Evolutionary conservation across 805 yeast genomes (phyloP).

Genomic region (Sugiyamaella boreocaroliniensis): DNA sequence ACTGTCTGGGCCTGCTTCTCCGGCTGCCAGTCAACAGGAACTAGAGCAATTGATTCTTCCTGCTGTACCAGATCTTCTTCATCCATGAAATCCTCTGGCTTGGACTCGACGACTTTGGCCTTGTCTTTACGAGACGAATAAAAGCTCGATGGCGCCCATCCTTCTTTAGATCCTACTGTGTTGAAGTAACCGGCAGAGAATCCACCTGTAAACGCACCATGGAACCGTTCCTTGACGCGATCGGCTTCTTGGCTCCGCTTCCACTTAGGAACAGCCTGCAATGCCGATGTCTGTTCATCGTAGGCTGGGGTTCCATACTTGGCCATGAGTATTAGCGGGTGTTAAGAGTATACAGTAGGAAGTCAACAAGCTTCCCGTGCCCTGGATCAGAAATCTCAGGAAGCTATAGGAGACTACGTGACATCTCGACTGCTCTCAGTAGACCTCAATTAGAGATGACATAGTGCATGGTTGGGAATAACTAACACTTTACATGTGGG

Average conservation of each 20-base stretch:
- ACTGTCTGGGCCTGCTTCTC: not conserved
- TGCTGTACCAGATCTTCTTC: constrained; percentile 27
- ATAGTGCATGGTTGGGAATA: too few relatives aligned
- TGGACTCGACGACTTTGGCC: constrained; percentile 7
- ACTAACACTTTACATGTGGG: too few relatives aligned
- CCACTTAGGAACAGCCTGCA: constrained; percentile 9
- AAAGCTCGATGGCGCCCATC: constrained; percentile 29
- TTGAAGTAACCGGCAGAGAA: constrained; percentile 31
- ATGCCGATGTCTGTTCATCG: not conserved
- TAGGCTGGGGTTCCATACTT: constrained; percentile 12
- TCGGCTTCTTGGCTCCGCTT: constrained; percentile 9
- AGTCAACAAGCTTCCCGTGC: not conserved
- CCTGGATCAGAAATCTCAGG: not conserved
- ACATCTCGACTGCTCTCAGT: too few relatives aligned
- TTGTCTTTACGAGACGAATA: constrained; percentile 18
- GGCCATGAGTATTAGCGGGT: not conserved
- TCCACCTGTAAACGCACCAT: constrained; percentile 35
- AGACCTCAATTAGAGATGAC: too few relatives aligned
- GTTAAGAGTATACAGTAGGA: not conserved
- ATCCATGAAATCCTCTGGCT: constrained; percentile 30
- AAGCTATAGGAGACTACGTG: too few relatives aligned
- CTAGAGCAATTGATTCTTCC: constrained; percentile 17
- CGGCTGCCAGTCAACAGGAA: constrained; percentile 9
- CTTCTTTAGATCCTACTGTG: constrained; percentile 32
- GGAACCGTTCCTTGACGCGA: constrained; percentile 18